A percentile compares a stretch with the other conserved stretches of the same genome.
Evolutionary conservation across 2,329 filamentous ascomycete species (phyloP).

Genomic region (Colletotrichum shisoi): DNA sequence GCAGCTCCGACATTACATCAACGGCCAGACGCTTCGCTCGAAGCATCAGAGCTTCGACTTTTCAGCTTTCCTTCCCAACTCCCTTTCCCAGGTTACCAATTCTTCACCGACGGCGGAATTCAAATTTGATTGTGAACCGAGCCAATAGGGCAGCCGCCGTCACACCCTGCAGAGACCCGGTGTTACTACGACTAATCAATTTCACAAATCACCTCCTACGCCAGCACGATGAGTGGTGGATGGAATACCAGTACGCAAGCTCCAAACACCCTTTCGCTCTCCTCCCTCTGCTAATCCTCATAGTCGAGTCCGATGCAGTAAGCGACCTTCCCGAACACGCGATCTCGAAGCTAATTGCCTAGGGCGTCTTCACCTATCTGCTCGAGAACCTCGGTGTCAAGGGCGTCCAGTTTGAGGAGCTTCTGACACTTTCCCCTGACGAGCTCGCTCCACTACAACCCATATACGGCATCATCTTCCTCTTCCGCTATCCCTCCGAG

Average conservation of each 20-base stretch:
- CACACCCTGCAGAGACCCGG: not conserved
- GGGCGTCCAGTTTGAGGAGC: constrained; percentile 95
- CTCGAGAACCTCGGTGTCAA: constrained; percentile 90
- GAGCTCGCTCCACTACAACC: constrained; percentile 75
- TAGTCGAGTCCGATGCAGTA: constrained; percentile 93
- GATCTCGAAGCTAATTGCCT: constrained; percentile 14
- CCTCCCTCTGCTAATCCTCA: constrained; percentile 17
- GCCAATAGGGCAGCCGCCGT: not conserved
- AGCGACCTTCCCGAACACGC: constrained; percentile 43
- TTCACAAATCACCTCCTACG: not conserved
- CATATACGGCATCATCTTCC: constrained; percentile 95
- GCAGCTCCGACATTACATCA: constrained; percentile 33
- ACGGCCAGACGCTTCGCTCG: not conserved
- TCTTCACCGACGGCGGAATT: constrained; percentile 16
- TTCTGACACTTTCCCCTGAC: constrained; percentile 84
- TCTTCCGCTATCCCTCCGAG: constrained; percentile 93
- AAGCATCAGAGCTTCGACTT: constrained; percentile 8
- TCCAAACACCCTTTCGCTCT: constrained; percentile 20
- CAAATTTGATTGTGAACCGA: not conserved
- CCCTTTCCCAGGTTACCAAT: constrained; percentile 18
- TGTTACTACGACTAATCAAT: not conserved
- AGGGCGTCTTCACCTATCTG: constrained; percentile 97
- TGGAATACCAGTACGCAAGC: constrained; percentile 84
- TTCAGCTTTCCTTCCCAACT: not conserved
- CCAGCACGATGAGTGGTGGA: constrained; percentile 72